Evolutionary conservation across 306 rosid genomes (phyloP).

Genomic region (Cucurbita ficifolia): DNA sequence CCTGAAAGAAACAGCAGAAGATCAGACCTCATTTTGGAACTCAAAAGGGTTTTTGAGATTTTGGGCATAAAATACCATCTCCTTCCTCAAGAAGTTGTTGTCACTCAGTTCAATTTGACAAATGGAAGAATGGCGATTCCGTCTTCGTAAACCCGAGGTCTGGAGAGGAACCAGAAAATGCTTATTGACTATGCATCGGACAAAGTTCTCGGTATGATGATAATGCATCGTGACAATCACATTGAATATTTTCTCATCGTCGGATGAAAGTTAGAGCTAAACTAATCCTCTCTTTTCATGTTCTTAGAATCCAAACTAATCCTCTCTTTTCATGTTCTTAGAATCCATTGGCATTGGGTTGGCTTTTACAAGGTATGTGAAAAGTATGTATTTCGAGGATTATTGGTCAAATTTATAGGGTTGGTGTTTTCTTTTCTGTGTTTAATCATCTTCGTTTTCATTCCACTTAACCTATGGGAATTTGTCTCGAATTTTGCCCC

Average conservation of each 20-base stretch:
- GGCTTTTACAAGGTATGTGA: neutral
- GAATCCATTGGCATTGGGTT: neutral
- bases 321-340: neutral
- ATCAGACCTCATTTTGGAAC: conserved; percentile 31
- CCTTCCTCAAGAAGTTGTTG: conserved; percentile 31
- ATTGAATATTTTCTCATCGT: neutral
- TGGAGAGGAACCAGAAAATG: neutral
- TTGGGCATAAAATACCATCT: conserved; percentile 26
- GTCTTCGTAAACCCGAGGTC: neutral
- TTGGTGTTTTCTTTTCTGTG: neutral
- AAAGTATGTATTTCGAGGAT: neutral
- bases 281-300: too few relatives aligned
- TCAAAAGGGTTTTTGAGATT: conserved; percentile 26
- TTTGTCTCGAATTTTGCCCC: too few relatives aligned
- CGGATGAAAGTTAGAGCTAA: neutral
- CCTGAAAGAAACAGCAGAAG: conserved; percentile 29
- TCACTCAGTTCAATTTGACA: conserved; percentile 20
- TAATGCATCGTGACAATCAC: neutral
- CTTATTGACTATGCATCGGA: neutral
- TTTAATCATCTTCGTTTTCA: too few relatives aligned
- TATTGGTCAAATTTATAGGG: neutral
- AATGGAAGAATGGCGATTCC: conserved; percentile 12
- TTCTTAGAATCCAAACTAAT: too few relatives aligned
- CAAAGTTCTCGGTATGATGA: neutral
- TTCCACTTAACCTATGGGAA: too few relatives aligned